Percentiles rank a stretch among this genome's conserved stretches.
Conservation (phyloP, 73 alveolate species). For the Stentor coeruleus region DNA sequence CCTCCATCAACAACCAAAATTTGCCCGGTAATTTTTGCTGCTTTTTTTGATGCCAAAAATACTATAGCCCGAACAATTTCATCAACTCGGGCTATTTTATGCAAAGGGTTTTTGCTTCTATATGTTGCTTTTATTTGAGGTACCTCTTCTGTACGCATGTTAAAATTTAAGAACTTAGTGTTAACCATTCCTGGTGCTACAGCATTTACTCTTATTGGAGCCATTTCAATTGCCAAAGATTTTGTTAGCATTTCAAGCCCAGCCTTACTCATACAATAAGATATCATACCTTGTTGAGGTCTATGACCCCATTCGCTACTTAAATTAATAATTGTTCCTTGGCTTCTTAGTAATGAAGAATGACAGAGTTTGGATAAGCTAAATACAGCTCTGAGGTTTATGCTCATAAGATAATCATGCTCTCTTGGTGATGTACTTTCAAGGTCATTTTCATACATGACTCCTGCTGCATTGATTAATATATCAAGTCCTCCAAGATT, state of each 20-base stretch:
- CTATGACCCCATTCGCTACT: slow-evolving; percentile 34
- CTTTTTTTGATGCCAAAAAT: slow-evolving; percentile 33
- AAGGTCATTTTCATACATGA: slow-evolving; percentile 35
- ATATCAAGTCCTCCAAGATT: slow-evolving; percentile 36
- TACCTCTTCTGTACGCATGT: slow-evolving; percentile 13
- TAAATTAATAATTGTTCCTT: slow-evolving; percentile 26
- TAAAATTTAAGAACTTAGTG: slow-evolving; percentile 28
- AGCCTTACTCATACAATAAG: slow-evolving; percentile 36
- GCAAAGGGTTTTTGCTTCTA: slow-evolving; percentile 32
- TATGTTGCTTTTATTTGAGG: slow-evolving; percentile 5
- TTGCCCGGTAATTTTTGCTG: slow-evolving; percentile 37
- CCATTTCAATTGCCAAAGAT: slow-evolving; percentile 33
- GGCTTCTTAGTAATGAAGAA: slow-evolving; percentile 17
- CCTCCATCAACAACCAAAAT: slow-evolving; percentile 48
- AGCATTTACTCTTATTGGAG: slow-evolving; percentile 42
- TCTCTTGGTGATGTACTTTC: slow-evolving; percentile 43
- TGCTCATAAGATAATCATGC: slow-evolving; percentile 32
- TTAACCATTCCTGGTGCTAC: slow-evolving; percentile 36
- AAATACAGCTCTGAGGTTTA: slow-evolving; percentile 36
- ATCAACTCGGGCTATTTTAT: slow-evolving; percentile 35
- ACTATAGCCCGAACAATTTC: slow-evolving; percentile 38
- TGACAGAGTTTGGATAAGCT: slow-evolving; percentile 20
- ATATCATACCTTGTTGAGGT: slow-evolving; percentile 35
- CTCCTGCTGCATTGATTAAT: slow-evolving; percentile 41
- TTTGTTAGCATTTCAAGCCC: slow-evolving; percentile 45